Evolutionary conservation across 1,284 basidiomycete genomes (phyloP), one percentile per base, ranked within the genome.

Genomic region (Bondarzewia mesenterica): DNA sequence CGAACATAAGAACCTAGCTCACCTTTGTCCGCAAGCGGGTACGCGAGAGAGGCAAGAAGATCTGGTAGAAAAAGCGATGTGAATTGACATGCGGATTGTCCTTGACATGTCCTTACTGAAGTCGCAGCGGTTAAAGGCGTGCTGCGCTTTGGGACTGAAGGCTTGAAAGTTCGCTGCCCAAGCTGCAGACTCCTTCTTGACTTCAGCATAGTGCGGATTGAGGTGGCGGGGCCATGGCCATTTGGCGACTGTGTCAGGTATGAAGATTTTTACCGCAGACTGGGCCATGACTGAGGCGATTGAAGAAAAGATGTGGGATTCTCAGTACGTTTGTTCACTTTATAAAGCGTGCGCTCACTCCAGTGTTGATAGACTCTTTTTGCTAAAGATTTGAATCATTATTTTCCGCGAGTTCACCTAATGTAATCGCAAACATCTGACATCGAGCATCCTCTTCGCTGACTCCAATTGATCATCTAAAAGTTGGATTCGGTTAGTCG

Each of bases 181-280:
- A 7, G 42, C 47, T 8, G 38, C 38, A 10, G 47, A 49, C 29
- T 44, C 48, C n/a, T 15, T 18, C 26, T 29, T 46, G 15, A 42
- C 50, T 29, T 52, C 42, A 5, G 49, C 35, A 35, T 52, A 49
- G 37, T 41, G 27, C 10, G 50, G 48, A 41, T 52, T 52, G 14
- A 49, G 43, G 5, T n/a, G 18, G 14, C 50, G 47, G 18, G 42
- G 32, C 42, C 35, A 49, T 12, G 41, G 41, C 50, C 50, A 52
- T n/a, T 37, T 23, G 7, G 21, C 42, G n/a, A 52, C 26, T 4
- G 38, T 39, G 22, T 46, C 26, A 2, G 50, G 50, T 20, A 52
- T 46, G 38, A 32, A 47, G 35, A 50, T 29, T 37, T 47, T 50
- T 26, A 46, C 12, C 16, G 38, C 14, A 15, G 29, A n/a, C n/a